Base-by-base conservation (phyloP, 768 basidiomycete species). In the Mycena galericulata region DNA sequence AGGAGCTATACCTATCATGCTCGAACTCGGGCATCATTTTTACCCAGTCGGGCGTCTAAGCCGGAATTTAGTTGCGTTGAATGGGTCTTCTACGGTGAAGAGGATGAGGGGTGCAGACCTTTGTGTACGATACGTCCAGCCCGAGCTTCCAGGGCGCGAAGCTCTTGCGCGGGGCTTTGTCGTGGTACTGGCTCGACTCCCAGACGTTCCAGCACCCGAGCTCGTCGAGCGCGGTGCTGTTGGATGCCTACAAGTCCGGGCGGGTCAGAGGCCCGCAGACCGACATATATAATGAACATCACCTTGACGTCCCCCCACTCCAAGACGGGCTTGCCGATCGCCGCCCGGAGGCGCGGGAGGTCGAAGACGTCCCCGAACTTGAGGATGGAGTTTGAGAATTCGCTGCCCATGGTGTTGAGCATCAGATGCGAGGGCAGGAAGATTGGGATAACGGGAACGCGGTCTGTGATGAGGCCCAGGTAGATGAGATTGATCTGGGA, bases 271-370 rank as follows among this genome's bases (percentile, higher is more conserved):
- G 18, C 14, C 4, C 8, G 24, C 11, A 43, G 14, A 38, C 7
- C 3, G 20, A 50, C 26, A 50, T 22, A 2, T 9, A 12, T 18
- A 36, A 26, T 22, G 29, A 68, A 26, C 3, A 66, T 67, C 29
- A 76, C 73, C 69, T 83, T 83, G 45, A 83, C 74, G 50, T 82
- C 74, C 20, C 70, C 60, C 82, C 82, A 83, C 64, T 83, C 80
- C 20, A 83, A 57, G 24, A 83, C 46, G 1, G 79, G 79, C 22
- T 66, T 71, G 30, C 74, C 70, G 14, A 79, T 72, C 18, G 71
- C 72, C 24, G 74, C 56, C n/a, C 74, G 70, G n/a, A 82, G 76
- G 7, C 75, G 73, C 3, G 76, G 72, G 18, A 82, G 38, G 58
- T 83, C 80, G 55, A 81, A 82, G 2, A 83, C 72, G 6, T 81